phyloP scores from a whole-genome alignment of 139 green algal species.

The Axilococcus clingmanii region DNA sequence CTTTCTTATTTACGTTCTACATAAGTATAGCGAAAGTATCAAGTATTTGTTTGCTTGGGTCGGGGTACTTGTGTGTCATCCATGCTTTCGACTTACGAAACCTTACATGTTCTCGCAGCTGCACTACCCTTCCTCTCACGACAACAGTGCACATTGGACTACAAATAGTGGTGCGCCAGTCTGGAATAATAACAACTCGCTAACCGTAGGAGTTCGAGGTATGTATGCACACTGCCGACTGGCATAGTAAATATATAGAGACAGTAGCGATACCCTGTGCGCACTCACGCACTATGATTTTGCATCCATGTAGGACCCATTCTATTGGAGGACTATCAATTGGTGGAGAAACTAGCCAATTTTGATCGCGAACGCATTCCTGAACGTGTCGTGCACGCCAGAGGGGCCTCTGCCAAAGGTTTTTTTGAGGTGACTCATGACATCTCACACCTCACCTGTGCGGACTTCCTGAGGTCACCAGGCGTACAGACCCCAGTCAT shows the following conservation, averaged over 20 bases:
- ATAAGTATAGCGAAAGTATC: no score
- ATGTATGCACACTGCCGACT: neutral
- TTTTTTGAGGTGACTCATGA: slow-evolving; percentile 98
- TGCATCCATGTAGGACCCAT: slow-evolving; percentile 39
- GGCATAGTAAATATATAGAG: no score
- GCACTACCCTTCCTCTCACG: no score
- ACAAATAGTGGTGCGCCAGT: slow-evolving; percentile 86
- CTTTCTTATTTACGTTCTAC: no score
- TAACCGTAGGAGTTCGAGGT: slow-evolving; percentile 64
- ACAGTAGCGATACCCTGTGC: neutral
- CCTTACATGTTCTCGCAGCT: no score
- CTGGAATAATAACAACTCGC: slow-evolving; percentile 88
- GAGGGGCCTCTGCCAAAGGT: slow-evolving; percentile 87
- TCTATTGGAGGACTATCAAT: slow-evolving; percentile 83
- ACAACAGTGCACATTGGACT: slow-evolving; percentile 71
- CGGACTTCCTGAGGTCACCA: slow-evolving; percentile 87
- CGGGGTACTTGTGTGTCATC: no score
- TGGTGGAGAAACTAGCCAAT: slow-evolving; percentile 90
- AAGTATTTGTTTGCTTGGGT: no score
- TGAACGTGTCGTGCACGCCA: slow-evolving; percentile 90
- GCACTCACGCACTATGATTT: neutral
- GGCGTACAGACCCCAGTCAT: slow-evolving; percentile 92
- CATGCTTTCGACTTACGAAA: no score
- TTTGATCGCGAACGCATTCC: slow-evolving; percentile 94
- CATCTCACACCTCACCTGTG: slow-evolving; percentile 83